Evolutionary conservation across 306 rosid species (phyloP), one percentile per base, ranked within the genome.

Genomic region (Cicer pinnatifidum): DNA sequence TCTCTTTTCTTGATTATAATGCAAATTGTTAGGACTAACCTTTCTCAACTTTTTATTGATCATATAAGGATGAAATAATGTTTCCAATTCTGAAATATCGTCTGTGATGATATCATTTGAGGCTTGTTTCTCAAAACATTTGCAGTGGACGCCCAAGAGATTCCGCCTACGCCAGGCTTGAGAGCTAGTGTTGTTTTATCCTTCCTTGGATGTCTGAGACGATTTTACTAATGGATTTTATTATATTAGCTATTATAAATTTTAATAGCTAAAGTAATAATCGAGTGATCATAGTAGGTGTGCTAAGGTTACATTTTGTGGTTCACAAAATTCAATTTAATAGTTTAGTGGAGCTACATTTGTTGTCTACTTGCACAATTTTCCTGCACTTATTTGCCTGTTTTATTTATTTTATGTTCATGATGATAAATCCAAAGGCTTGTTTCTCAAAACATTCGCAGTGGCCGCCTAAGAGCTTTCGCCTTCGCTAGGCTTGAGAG

Each of bases 401-500:
- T 17, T 19, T 19, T 19, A 19, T 19, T 19, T 19, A 19, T 19
- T 19, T 19, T 19, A 3, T 52, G 33, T 19, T 37, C 81, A 0
- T 77, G 85, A 82, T 72, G 85, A 81, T 0, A 75, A 20, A 44
- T 41, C 37, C 39, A 33, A 78, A 75, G 77, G 80, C 80, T 81
- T 81, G 82, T 82, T 82, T 82, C 83, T 78, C 85, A 20, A 72
- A 72, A 82, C 85, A 82, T 82, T 82, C 81, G 83, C 86, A 78
- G 86, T 82, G 83, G 83, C 86, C n/a, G n/a, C n/a, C n/a, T n/a
- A n/a, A n/a, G n/a, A n/a, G n/a, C n/a, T n/a, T n/a, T n/a, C n/a
- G n/a, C n/a, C n/a, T n/a, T n/a, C n/a, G n/a, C n/a, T n/a, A n/a
- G n/a, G n/a, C n/a, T n/a, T n/a, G n/a, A n/a, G n/a, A n/a, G n/a